A percentile compares a stretch with the other conserved stretches of the same genome.
These are phyloP conservation scores for Pisolithus thermaeus DNA, from an alignment of 1,284 basidiomycete species.

Conservation along the genomic window DNA sequence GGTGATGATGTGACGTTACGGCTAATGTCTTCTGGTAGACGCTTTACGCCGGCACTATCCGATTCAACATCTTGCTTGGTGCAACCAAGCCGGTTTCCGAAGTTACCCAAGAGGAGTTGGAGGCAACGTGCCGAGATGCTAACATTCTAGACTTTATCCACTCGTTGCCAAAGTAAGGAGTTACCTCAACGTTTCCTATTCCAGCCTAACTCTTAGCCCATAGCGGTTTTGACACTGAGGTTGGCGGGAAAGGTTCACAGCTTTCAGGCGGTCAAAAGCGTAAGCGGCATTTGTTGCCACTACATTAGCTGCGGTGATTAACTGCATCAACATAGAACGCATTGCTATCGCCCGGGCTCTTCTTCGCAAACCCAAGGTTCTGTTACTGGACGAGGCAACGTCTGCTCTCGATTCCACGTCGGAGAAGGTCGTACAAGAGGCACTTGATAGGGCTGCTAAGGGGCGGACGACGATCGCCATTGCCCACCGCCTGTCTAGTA, in stretches of 20 bases:
- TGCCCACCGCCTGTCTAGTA: constrained; percentile 89
- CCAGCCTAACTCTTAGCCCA: constrained; percentile 9
- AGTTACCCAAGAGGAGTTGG: constrained; percentile 86
- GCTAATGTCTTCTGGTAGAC: constrained; percentile 33
- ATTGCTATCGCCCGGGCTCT: constrained; percentile 96
- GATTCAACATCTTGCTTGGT: constrained; percentile 87
- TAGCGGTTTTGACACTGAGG: constrained; percentile 71
- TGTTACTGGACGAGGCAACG: constrained; percentile 89
- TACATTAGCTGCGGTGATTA: background rate
- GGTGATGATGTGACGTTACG: background rate
- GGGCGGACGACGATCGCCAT: constrained; percentile 91
- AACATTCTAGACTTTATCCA: constrained; percentile 92
- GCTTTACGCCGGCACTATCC: constrained; percentile 82
- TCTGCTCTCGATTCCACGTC: constrained; percentile 93
- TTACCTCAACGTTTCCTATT: background rate
- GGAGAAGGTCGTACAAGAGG: constrained; percentile 92
- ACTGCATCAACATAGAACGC: constrained; percentile 52
- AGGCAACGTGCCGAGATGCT: constrained; percentile 79
- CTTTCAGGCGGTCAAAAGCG: constrained; percentile 93
- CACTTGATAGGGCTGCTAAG: constrained; percentile 86
- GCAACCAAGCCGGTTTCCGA: constrained; percentile 76
- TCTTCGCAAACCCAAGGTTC: constrained; percentile 90
- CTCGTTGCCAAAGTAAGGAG: constrained; percentile 72
- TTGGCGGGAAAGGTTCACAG: constrained; percentile 91
- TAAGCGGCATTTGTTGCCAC: constrained; percentile 32